Percentiles rank a stretch among this genome's conserved stretches.
Evolutionary conservation across 495 filamentous ascomycete species (phyloP).

Genomic region (Neurospora pannonica): DNA sequence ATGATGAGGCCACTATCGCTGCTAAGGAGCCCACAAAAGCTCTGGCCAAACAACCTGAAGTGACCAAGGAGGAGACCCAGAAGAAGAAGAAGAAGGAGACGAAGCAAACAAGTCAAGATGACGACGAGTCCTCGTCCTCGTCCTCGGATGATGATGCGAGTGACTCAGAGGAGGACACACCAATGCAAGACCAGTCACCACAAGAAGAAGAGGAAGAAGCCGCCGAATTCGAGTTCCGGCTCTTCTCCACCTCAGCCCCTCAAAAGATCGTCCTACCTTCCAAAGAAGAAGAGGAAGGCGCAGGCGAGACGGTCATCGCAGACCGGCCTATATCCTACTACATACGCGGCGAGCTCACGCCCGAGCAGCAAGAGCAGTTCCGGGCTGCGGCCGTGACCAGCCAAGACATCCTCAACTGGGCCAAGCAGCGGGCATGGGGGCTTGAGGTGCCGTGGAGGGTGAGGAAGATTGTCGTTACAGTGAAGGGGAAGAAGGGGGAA

Average conservation of each 20-base stretch:
- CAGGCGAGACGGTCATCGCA: constrained; percentile 30
- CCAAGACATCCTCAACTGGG: constrained; percentile 30
- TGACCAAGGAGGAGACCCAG: background rate
- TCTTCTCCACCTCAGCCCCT: constrained; percentile 38
- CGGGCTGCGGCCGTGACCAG: constrained; percentile 34
- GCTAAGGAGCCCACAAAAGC: background rate
- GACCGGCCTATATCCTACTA: constrained; percentile 36
- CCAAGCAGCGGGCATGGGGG: constrained; percentile 38
- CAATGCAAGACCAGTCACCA: background rate
- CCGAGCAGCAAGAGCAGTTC: constrained; percentile 23
- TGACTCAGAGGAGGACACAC: background rate
- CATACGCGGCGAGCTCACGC: constrained; percentile 26
- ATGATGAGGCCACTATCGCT: background rate
- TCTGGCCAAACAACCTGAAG: background rate
- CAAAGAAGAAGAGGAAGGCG: constrained; percentile 14
- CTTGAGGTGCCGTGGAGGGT: constrained; percentile 48
- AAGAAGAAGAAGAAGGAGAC: background rate
- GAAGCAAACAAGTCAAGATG: background rate
- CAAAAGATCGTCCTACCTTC: constrained; percentile 26
- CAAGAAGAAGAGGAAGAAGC: constrained; percentile 14
- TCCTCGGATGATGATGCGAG: background rate
- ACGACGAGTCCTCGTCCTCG: background rate
- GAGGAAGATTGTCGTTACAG: constrained; percentile 20
- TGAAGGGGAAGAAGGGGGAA: background rate
- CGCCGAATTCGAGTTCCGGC: constrained; percentile 41